Base-by-base conservation (phyloP, 1,284 basidiomycete genomes). In the Marasmius fiardii region DNA sequence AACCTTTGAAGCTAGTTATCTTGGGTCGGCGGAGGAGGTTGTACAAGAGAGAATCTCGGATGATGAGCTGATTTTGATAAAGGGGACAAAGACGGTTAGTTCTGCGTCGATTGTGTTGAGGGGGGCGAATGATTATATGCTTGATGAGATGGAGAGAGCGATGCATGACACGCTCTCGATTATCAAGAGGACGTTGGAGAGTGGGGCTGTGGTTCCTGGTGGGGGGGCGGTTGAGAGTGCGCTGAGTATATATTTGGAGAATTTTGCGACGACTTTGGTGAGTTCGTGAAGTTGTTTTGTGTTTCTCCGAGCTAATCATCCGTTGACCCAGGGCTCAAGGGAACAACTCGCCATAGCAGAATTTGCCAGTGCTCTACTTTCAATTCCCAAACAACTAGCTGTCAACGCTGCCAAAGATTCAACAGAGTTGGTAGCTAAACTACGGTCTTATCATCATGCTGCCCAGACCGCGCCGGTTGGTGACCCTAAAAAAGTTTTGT, bases 331-430 rank as follows among this genome's bases (percentile, higher is more conserved):
- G 93, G 96, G 96, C 44, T 98, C 95, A 31, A 83, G 97, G 65
- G 97, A 99, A 75, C 97, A 99, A 73, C 81, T 99, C 47, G 97
- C 97, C 26, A 98, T 99, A 65, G 97, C 96, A 35, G 97, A 99
- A 72, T 99, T 99, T 70, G 96, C 97, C 34, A 82, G 84, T 63
- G 93, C 97, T 3, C 81, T 99, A 52, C 80, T 99, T 41, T 85
- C 95, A 18, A 99, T 99, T 64, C 95, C 96, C 59, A 99, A 99
- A 77, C 95, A 91, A 21, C 87, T 99, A 21, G 91, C 97, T 1
- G 92, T 98, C 60, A 99, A 99, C 70, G 97, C 97, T 33, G 97
- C 95, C 41, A 98, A 99, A 71, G 97, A 99, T 72, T 95, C 95
- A 49, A 99, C 96, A 1, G 95, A 98, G 56, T 85, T 99, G 24